Evolutionary conservation across 2,329 filamentous ascomycete species (phyloP), one percentile per base, ranked within the genome.

Genomic region (Hypoxylon sp.): DNA sequence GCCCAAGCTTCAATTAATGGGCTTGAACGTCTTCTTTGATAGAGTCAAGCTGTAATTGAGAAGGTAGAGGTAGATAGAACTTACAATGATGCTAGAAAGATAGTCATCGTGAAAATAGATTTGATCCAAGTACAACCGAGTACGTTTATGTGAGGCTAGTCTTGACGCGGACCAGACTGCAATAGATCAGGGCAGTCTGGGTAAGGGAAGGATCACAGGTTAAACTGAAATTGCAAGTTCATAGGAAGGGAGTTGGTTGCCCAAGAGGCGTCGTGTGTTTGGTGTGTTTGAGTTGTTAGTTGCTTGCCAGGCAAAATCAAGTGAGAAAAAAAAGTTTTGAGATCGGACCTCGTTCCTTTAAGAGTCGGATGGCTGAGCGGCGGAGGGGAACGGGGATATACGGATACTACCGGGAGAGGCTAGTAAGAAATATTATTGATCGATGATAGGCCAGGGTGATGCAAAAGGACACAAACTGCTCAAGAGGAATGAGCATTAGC

Each of bases 41-140:
- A 15, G 8, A 55, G 32, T 3, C 17, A n/a, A 10, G n/a, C 4
- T 42, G 6, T 3, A 50, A 31, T 39, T 35, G 29, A 35, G 37
- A 6, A 24, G 42, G n/a, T 48, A 67, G 58, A 27, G 71, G 7
- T 2, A 27, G 11, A 5, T 6, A 32, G 4, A 2, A 79, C 82
- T 80, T 79, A 84, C 82, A 84, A 76, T n/a, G 82, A 84, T 66
- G 82, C 84, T 67, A 87, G 79, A 68, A 86, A 86, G 72, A 85
- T 81, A 11, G 83, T 86, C 83, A 85, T 85, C 69, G 53, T 81
- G 80, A 74, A 72, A 75, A 53, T 27, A 32, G 53, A 19, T 31
- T 60, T 15, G 31, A 21, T 53, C 15, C 51, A 27, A 44, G 39
- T 39, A 57, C 32, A 63, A 32, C 31, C 17, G 6, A 35, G 48